These are phyloP conservation scores for Microdochium paspali DNA, from an alignment of 2,329 filamentous ascomycete genomes.

Conservation along the genomic window DNA sequence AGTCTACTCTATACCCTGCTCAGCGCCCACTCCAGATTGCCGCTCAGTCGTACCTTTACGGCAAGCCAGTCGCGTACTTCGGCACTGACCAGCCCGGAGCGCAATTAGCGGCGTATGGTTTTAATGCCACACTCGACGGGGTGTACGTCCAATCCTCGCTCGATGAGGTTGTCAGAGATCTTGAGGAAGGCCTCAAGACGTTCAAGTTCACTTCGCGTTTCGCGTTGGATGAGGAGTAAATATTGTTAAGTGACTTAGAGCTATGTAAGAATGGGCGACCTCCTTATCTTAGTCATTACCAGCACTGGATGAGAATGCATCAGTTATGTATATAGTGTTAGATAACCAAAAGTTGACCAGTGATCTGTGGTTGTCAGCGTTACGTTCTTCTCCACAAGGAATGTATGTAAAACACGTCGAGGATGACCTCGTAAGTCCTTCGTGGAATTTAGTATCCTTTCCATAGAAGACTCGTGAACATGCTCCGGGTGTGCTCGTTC, in stretches of 20 bases:
- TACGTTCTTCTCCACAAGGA: too few relatives aligned
- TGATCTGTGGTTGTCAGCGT: too few relatives aligned
- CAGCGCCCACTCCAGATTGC: conserved; percentile 56
- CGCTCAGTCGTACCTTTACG: conserved; percentile 54
- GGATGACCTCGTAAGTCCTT: too few relatives aligned
- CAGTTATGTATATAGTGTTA: too few relatives aligned
- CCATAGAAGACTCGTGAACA: too few relatives aligned
- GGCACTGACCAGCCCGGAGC: conserved; percentile 25
- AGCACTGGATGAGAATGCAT: too few relatives aligned
- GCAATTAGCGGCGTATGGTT: conserved; percentile 30
- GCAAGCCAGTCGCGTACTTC: conserved; percentile 58
- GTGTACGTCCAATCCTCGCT: conserved; percentile 27
- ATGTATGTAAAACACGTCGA: too few relatives aligned
- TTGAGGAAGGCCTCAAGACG: conserved; percentile 50
- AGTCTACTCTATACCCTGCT: conserved; percentile 50
- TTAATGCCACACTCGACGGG: conserved; percentile 28
- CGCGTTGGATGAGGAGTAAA: conserved; percentile 34
- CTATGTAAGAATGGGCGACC: not conserved
- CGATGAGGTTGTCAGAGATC: conserved; percentile 26
- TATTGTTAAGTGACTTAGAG: not conserved
- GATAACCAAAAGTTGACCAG: too few relatives aligned
- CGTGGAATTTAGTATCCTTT: too few relatives aligned
- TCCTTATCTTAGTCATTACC: too few relatives aligned
- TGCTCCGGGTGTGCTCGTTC: too few relatives aligned
- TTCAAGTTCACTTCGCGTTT: conserved; percentile 62